Conservation (phyloP, 2,329 filamentous ascomycete genomes). For the Aureobasidium sp. region DNA sequence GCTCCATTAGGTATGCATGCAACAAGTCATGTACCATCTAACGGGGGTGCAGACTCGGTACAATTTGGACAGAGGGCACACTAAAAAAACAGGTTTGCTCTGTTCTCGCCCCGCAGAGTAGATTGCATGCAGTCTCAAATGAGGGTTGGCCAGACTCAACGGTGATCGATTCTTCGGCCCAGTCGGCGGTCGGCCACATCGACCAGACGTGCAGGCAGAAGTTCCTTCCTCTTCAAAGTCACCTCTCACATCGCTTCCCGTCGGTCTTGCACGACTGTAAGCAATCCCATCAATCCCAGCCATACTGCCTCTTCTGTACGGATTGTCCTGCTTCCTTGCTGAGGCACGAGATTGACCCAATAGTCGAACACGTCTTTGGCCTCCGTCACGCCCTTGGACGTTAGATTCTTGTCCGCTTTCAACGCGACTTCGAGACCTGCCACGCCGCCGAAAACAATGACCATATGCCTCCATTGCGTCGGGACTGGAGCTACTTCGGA, state of each 20-base stretch:
- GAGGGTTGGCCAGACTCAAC: neutral
- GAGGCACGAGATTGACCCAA: conserved; percentile 75
- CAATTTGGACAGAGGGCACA: neutral
- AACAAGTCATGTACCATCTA: neutral
- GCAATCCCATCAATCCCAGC: conserved; percentile 64
- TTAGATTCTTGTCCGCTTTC: conserved; percentile 52
- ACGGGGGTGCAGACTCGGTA: neutral
- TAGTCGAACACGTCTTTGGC: conserved; percentile 69
- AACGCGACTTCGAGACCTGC: conserved; percentile 72
- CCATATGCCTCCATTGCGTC: conserved; percentile 52
- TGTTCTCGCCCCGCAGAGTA: neutral
- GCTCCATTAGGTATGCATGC: neutral
- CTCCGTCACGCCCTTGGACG: conserved; percentile 56
- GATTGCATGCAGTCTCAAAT: neutral
- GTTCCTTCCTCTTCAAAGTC: neutral
- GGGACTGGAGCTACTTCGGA: conserved; percentile 39
- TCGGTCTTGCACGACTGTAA: conserved; percentile 33
- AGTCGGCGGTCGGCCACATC: neutral
- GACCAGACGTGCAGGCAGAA: neutral
- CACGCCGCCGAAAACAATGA: conserved; percentile 76
- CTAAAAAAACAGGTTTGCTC: neutral
- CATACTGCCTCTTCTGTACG: conserved; percentile 78
- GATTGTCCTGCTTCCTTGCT: conserved; percentile 75
- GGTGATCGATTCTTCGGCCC: neutral
- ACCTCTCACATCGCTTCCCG: neutral